A percentile compares a stretch with the other conserved stretches of the same genome.
phyloP scores from a whole-genome alignment of 2,329 filamentous ascomycete genomes.

The Chrysoporthe deuterocubensis region DNA sequence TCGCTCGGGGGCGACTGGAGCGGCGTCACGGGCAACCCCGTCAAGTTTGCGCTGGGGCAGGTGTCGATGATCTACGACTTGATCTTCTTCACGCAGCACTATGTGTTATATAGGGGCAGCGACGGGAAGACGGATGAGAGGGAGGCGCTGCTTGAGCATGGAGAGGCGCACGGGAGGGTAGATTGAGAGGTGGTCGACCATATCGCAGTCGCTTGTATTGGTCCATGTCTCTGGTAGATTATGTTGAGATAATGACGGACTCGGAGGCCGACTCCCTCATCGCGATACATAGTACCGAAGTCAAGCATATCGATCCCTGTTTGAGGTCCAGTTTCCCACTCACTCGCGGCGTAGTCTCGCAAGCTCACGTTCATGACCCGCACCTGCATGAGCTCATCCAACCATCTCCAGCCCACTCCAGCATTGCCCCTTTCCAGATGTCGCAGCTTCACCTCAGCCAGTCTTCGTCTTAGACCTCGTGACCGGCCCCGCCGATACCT shows the following conservation, averaged over 20 bases:
- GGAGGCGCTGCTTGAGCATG: conserved; percentile 42
- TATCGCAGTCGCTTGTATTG: not conserved
- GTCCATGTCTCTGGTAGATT: not conserved
- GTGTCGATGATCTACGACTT: conserved; percentile 85
- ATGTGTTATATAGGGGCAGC: conserved; percentile 67
- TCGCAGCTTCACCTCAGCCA: conserved; percentile 4
- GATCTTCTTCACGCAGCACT: conserved; percentile 89
- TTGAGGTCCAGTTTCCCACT: not conserved
- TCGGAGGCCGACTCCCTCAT: not conserved
- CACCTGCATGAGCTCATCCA: not conserved
- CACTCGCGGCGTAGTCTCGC: too few species aligned
- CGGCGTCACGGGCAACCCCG: conserved; percentile 86
- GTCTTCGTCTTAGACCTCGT: conserved; percentile 23
- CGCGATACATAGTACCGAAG: not conserved
- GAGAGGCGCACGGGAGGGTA: conserved; percentile 36
- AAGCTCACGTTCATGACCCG: too few species aligned
- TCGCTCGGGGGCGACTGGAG: conserved; percentile 86
- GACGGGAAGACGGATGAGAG: conserved; percentile 40
- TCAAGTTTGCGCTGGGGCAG: conserved; percentile 86
- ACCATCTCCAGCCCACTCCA: not conserved
- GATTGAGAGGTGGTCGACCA: conserved; percentile 32
- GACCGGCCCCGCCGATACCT: not conserved
- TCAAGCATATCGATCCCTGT: not conserved
- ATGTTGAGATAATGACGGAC: not conserved
- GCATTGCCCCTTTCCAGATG: not conserved